Percentiles rank a stretch among this genome's conserved stretches.
phyloP scores from a whole-genome alignment of 108 stramenopile genomes.

The Skeletonema marinoi region DNA sequence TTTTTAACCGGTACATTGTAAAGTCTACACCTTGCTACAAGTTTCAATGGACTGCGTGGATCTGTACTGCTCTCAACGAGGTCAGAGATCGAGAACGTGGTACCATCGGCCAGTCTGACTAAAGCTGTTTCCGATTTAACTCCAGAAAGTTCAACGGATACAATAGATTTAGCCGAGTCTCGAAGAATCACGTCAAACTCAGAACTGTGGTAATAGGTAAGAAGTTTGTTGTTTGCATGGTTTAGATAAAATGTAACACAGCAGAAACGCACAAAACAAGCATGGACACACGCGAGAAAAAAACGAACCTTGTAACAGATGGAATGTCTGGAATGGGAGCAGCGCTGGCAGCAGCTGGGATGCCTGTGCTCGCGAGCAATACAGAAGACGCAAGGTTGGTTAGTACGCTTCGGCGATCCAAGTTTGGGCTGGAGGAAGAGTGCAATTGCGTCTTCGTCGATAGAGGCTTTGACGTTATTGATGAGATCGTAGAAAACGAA shows the following conservation, averaged over 20 bases:
- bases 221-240: background rate
- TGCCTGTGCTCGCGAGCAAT: background rate
- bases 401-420: background rate
- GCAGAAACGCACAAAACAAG: background rate
- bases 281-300: background rate
- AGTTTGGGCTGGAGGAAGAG: background rate
- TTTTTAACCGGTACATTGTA: conserved; percentile 69
- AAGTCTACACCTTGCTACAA: conserved; percentile 72
- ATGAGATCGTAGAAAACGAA: background rate
- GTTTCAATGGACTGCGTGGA: conserved; percentile 76
- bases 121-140: conserved; percentile 67
- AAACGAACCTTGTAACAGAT: conserved; percentile 50
- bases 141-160: conserved; percentile 76
- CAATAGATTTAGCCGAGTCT: conserved; percentile 66
- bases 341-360: background rate
- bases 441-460: background rate
- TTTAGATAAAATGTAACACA: background rate
- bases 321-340: conserved; percentile 53
- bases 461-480: background rate
- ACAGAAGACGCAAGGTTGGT: background rate
- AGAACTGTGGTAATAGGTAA: background rate
- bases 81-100: conserved; percentile 75
- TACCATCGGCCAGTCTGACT: conserved; percentile 79
- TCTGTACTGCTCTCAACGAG: conserved; percentile 73
- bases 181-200: conserved; percentile 75